Base-by-base conservation (phyloP, 495 filamentous ascomycete genomes). In the Cercophora scortea region DNA sequence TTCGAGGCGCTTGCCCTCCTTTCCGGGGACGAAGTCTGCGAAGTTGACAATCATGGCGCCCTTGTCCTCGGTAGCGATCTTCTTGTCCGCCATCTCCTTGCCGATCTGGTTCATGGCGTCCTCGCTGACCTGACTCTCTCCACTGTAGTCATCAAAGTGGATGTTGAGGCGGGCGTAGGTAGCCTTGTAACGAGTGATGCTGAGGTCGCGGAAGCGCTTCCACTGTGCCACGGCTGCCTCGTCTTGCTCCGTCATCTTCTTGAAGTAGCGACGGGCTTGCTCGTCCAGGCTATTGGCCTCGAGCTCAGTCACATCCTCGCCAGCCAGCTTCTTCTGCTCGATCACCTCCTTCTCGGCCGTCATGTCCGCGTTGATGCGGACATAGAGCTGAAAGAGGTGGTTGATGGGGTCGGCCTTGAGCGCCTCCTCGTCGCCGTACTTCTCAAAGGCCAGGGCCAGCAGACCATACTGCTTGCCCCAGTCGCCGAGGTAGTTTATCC, bases 1-100 rank as follows among this genome's bases (percentile, higher is more conserved):
- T 51, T 80, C 58, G 38, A 83, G 71, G 50, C 74, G 75, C 68
- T 82, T 82, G 49, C 71, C 78, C 41, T 70, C 70, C 57, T 81
- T 80, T 48, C 79, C 79, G 12, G 74, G 73, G 8, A 81, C 74
- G 53, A 89, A 81, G 66, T 91, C 89, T 46, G 79, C 79, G 56
- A 98, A 87, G 67, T 98, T 87, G 51, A 96, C 83, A 55, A 96
- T 87, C 47, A 89, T 74, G 40, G 93, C 93, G 39, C 93, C 93
- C 34, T 96, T 82, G 34, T 89, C 91, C 61, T 87, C 80, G 66
- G 91, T 84, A 0, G 85, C 83, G 32, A 96, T 79, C 11, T 82
- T 80, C 56, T 79, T 81, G 50, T 88, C 81, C 62, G 80, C 75
- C 79, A 96, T 82, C 56, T 75, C 66, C 47, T 72, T 64, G 32